Evolutionary conservation across 106 monocot species (phyloP), one percentile per base, ranked within the genome.

Genomic region (Acorus calamus): DNA sequence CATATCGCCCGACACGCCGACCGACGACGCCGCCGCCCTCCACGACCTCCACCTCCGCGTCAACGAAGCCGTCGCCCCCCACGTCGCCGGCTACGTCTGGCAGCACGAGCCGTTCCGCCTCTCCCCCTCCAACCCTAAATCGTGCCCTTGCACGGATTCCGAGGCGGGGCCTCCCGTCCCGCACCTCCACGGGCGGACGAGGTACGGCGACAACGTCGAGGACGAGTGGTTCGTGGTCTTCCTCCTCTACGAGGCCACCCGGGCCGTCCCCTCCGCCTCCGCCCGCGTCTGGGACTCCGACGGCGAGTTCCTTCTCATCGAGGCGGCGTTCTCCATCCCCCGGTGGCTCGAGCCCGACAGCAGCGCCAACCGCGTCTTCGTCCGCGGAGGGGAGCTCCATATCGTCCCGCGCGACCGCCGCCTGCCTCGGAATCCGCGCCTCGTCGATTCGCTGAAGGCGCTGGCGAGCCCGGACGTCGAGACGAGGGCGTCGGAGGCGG

Each of bases 251-350:
- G 62, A 68, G 65, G 56, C 79, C 59, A 77, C 91, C 58, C 61
- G 64, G 11, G 51, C 55, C 4, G 11, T 92, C 49, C 83, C 98
- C 7, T 69, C 64, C 14, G 14, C 85, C 4, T 76, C 88, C 6
- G 56, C 79, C 70, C 69, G 78, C 11, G 78, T 81, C 1, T 83
- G 85, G 85, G 98, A 99, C 69, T 83, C 88, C 7, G 92, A 99
- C 57, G 98, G 92, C 4, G 88, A 99, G 55, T 99, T 99, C 75
- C 78, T 98, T 47, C 92, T 98, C 63, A 98, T 92, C 53, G 98
- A 92, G 75, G 82, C 92, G 6, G 92, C 98, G 62, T 84, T 73
- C 64, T 49, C 66, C 13, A 82, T 98, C 42, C 98, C 98, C 46
- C 63, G 75, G 8, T 88, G 88, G 92, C 64, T 98, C 65, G 51